Base-by-base conservation (phyloP, 352 stramenopile species). In the Globisporangium radiosum region DNA sequence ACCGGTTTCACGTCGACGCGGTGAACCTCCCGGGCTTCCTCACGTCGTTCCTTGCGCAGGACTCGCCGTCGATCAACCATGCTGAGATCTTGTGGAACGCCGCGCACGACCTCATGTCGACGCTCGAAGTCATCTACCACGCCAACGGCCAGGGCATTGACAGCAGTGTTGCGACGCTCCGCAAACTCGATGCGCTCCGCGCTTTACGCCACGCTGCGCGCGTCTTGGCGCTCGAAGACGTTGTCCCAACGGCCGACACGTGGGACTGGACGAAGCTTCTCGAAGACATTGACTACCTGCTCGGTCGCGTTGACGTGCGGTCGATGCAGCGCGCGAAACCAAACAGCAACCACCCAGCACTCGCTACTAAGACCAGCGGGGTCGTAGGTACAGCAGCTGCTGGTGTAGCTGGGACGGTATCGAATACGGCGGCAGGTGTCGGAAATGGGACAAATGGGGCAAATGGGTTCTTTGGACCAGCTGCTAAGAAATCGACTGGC, bases 21-120 rank as follows among this genome's bases (percentile, higher is more conserved):
- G 75, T 96, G n/a, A 98, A 97, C 67, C 69, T 98, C 7, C 68
- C 80, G 15, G 89, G 81, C 4, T 98, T 98, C 65, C 66, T 97
- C 8, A 64, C 81, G 56, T 96, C 88, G 14, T 88, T 97, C 60
- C 76, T 97, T 51, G 86, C 91, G 43, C 76, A 92, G 57, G 93
- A 98, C 73, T 89, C 89, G 25, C 79, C 77, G 15, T 82, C 91
- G 50, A 95, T 97, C 57, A 87, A 95, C 57, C 90, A 97, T 53
- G 84, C 88, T 40, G 88, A 97, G 69, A 94, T 98, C 50, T 59
- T 98, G 44, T 98, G 93, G 93, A 98, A 98, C 67, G 74, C 85
- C 10, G 78, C 77, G 10, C 80, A 92, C 56, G 89, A 95, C 58
- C 71, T 97, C 9, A 96, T 97, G 66, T 76, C 81, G 19, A 78